Evolutionary conservation across 1,139 yeast species (phyloP).

Genomic region (Debaryomycetaceae sp.): DNA sequence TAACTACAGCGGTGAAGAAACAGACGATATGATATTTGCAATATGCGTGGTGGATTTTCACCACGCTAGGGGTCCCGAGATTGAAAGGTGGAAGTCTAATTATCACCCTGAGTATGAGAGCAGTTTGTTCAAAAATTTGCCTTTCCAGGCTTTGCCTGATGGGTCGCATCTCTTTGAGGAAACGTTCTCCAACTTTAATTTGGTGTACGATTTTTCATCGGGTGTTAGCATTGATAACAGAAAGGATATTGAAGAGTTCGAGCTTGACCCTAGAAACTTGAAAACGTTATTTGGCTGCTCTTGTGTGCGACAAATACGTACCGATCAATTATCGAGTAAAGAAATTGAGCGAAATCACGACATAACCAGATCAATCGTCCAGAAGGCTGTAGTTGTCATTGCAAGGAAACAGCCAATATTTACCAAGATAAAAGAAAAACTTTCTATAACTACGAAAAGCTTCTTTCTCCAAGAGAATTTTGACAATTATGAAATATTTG

Average conservation of each 20-base stretch:
- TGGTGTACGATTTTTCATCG: slow-evolving; percentile 65
- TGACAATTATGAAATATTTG: slow-evolving; percentile 63
- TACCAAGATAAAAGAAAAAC: slow-evolving; percentile 82
- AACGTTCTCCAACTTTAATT: slow-evolving; percentile 86
- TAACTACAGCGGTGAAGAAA: slow-evolving; percentile 7
- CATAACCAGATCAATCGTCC: slow-evolving; percentile 84
- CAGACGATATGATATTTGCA: slow-evolving; percentile 61
- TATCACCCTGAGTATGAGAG: slow-evolving; percentile 40
- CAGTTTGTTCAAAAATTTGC: slow-evolving; percentile 77
- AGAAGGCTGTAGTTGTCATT: slow-evolving; percentile 86
- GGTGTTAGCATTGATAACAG: slow-evolving; percentile 43
- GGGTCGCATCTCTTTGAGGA: slow-evolving; percentile 92
- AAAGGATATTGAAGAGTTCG: slow-evolving; percentile 42
- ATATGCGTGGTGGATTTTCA: slow-evolving; percentile 91
- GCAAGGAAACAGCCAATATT: slow-evolving; percentile 79
- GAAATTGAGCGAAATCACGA: slow-evolving; percentile 56
- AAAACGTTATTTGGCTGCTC: slow-evolving; percentile 90
- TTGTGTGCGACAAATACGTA: slow-evolving; percentile 79
- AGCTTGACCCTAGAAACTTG: slow-evolving; percentile 45
- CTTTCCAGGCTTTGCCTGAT: slow-evolving; percentile 94
- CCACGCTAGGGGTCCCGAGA: slow-evolving; percentile 91
- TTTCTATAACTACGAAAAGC: slow-evolving; percentile 84
- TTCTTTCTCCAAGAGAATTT: slow-evolving; percentile 81
- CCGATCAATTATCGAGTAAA: slow-evolving; percentile 51
- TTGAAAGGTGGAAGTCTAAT: slow-evolving; percentile 86